These are phyloP conservation scores for Ephemerocybe angulata DNA, from an alignment of 768 basidiomycete species.

Conservation along the genomic window DNA sequence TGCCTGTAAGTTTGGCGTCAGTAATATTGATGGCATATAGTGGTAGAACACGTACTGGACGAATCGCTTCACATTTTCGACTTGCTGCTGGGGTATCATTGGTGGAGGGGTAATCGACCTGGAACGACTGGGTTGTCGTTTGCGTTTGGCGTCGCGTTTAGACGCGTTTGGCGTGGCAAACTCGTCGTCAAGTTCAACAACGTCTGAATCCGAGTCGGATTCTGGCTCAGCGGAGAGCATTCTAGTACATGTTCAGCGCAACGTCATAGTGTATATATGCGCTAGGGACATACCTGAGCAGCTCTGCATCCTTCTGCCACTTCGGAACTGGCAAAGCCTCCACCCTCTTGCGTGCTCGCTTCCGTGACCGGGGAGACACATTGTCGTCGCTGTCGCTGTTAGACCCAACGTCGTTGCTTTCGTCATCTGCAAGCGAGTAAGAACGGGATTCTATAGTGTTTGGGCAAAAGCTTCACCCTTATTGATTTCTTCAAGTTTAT, in stretches of 20 bases:
- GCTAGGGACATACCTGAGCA: slow-evolving; percentile 38
- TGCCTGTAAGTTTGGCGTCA: slow-evolving; percentile 36
- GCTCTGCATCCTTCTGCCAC: slow-evolving; percentile 41
- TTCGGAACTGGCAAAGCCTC: slow-evolving; percentile 27
- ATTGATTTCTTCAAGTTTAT: slow-evolving; percentile 50
- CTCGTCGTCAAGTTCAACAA: slow-evolving; percentile 30
- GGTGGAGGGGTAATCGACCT: slow-evolving; percentile 78
- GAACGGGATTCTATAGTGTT: not conserved
- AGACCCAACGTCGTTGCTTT: slow-evolving; percentile 23
- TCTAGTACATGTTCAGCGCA: not conserved
- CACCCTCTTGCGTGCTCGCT: slow-evolving; percentile 36
- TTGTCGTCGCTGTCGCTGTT: slow-evolving; percentile 12
- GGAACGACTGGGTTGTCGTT: slow-evolving; percentile 57
- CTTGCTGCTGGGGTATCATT: slow-evolving; percentile 47
- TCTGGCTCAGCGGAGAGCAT: slow-evolving; percentile 37
- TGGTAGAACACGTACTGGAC: slow-evolving; percentile 69
- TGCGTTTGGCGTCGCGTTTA: slow-evolving; percentile 29
- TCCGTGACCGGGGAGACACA: slow-evolving; percentile 30
- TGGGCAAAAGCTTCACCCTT: slow-evolving; percentile 41
- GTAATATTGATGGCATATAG: too few species aligned
- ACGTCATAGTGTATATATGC: too few species aligned
- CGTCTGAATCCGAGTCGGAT: slow-evolving; percentile 46
- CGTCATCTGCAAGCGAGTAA: slow-evolving; percentile 12
- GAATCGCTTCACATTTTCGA: slow-evolving; percentile 53
- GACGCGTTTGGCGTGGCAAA: slow-evolving; percentile 26